Evolutionary conservation across 2,329 filamentous ascomycete genomes (phyloP).

Genomic region (Lachnellula occidentalis): DNA sequence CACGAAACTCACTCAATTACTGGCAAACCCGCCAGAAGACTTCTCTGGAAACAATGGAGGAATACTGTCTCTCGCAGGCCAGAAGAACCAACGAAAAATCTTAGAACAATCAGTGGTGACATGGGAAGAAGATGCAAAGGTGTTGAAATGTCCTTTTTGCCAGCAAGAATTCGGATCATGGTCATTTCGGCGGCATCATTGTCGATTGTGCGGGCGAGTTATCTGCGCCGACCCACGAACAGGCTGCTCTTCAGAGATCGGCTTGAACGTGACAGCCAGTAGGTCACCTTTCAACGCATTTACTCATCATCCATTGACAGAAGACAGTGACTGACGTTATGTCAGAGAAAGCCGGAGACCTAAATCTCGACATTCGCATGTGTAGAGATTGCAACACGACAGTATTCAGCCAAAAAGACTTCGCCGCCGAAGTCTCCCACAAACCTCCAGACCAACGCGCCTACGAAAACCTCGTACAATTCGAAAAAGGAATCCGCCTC

Average conservation of each 20-base stretch:
- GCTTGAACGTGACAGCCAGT: slow-evolving; percentile 67
- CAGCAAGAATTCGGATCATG: slow-evolving; percentile 93
- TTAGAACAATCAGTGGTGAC: slow-evolving; percentile 89
- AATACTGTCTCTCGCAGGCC: slow-evolving; percentile 55
- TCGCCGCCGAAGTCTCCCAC: slow-evolving; percentile 51
- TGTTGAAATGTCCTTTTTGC: slow-evolving; percentile 83
- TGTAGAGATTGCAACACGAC: slow-evolving; percentile 80
- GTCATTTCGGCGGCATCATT: slow-evolving; percentile 90
- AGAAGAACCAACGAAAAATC: slow-evolving; percentile 70
- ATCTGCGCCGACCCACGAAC: slow-evolving; percentile 87
- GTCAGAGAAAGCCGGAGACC: slow-evolving; percentile 46
- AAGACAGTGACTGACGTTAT: slow-evolving; percentile 32
- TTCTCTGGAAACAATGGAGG: slow-evolving; percentile 43
- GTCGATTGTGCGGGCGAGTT: slow-evolving; percentile 85
- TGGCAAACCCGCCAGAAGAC: slow-evolving; percentile 70
- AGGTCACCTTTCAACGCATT: slow-evolving; percentile 32
- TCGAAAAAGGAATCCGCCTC: slow-evolving; percentile 64
- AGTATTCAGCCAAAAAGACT: slow-evolving; percentile 63
- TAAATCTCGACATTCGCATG: slow-evolving; percentile 80
- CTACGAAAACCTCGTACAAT: slow-evolving; percentile 64
- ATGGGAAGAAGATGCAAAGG: slow-evolving; percentile 87
- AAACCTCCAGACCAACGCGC: slow-evolving; percentile 57
- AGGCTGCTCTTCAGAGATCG: slow-evolving; percentile 77
- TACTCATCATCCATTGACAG: slow-evolving; percentile 21
- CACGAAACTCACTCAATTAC: slow-evolving; percentile 79